Conservation (phyloP, 2,329 filamentous ascomycete genomes). For the Pyrenophora graminea region DNA sequence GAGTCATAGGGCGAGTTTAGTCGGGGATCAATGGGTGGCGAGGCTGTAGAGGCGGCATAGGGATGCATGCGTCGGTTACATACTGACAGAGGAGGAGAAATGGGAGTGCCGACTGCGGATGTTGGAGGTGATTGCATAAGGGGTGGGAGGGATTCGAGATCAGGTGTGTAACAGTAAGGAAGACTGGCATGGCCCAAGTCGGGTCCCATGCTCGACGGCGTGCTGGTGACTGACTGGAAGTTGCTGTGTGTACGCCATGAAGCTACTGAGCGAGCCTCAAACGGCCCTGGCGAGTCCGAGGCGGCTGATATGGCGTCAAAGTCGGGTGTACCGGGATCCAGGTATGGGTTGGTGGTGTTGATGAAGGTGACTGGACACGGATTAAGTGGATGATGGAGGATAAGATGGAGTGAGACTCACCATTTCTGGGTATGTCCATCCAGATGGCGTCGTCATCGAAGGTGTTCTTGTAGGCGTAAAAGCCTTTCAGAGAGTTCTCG, state of each 20-base stretch:
- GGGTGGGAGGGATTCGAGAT: conserved; percentile 34
- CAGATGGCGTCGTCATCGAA: conserved; percentile 65
- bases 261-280: conserved; percentile 31
- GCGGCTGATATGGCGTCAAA: conserved; percentile 38
- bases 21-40: conserved; percentile 43
- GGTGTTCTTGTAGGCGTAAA: conserved; percentile 69
- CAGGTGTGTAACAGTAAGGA: conserved; percentile 34
- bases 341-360: conserved; percentile 65
- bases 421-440: conserved; percentile 64
- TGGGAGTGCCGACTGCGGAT: conserved; percentile 36
- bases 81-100: conserved; percentile 52
- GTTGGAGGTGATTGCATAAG: conserved; percentile 39
- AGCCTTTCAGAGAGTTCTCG: conserved; percentile 59
- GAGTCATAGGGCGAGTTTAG: conserved; percentile 38
- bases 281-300: conserved; percentile 40
- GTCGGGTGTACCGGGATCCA: conserved; percentile 51
- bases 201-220: conserved; percentile 53
- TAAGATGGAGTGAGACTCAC: conserved; percentile 43
- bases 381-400: conserved; percentile 12
- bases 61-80: conserved; percentile 59
- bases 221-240: conserved; percentile 35
- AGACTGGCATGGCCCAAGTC: conserved; percentile 57
- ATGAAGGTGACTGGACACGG: conserved; percentile 60
- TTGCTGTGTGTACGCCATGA: conserved; percentile 37
- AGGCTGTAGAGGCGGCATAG: conserved; percentile 33